Percentiles rank a stretch among this genome's conserved stretches.
Evolutionary conservation across 495 filamentous ascomycete genomes (phyloP).

Genomic region (Penicillium waksmanii): DNA sequence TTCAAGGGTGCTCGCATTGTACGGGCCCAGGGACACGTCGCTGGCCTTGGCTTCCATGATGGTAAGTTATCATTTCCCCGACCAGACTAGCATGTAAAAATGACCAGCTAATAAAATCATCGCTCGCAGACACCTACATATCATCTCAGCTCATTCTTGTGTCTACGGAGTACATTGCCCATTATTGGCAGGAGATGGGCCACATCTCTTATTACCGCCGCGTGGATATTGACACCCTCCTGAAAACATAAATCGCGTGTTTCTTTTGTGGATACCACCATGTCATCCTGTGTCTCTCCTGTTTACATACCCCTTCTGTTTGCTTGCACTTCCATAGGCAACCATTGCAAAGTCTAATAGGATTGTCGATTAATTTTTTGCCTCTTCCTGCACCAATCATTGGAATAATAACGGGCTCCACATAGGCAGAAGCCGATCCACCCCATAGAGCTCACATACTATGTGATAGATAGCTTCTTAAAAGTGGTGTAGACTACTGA

Average conservation of each 20-base stretch:
- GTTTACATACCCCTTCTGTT: constrained; percentile 18
- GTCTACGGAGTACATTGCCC: constrained; percentile 74
- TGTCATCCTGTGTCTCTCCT: background rate
- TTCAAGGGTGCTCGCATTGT: constrained; percentile 81
- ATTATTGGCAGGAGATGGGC: constrained; percentile 79
- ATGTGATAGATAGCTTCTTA: background rate
- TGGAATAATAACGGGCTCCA: too few relatives aligned
- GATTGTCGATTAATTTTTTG: background rate
- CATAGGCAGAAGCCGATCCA: background rate
- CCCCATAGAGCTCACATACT: background rate
- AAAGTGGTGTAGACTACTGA: background rate
- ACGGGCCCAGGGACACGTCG: constrained; percentile 75
- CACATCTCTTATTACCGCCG: constrained; percentile 82
- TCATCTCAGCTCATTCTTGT: constrained; percentile 76
- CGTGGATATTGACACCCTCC: constrained; percentile 77
- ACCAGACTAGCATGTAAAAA: background rate
- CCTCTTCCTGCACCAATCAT: too few relatives aligned
- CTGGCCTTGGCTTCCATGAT: constrained; percentile 65
- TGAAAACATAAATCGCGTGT: constrained; percentile 53
- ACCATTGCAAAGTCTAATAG: background rate
- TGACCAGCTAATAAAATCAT: background rate
- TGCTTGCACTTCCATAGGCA: background rate
- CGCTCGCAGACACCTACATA: constrained; percentile 66
- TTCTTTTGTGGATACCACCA: background rate
- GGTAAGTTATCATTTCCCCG: constrained; percentile 53